These are phyloP conservation scores for Hirsutella rhossiliensis DNA, from an alignment of 2,329 filamentous ascomycete species.

Conservation along the genomic window DNA sequence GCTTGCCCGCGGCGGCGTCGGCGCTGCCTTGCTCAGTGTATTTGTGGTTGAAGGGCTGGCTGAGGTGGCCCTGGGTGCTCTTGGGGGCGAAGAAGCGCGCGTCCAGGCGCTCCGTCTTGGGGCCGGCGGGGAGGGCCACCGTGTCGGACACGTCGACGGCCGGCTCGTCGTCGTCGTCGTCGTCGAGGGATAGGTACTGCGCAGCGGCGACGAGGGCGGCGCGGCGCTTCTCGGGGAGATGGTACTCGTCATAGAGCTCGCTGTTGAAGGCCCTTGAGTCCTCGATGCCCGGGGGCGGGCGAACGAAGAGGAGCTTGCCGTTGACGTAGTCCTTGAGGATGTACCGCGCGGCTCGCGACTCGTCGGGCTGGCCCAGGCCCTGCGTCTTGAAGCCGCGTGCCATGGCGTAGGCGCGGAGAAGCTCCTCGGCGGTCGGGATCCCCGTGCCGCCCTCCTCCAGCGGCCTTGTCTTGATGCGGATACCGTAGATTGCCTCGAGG, in stretches of 20 bases:
- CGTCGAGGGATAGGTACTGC: slow-evolving; percentile 30
- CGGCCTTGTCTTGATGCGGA: slow-evolving; percentile 71
- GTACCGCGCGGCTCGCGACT: slow-evolving; percentile 79
- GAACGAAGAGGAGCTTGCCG: slow-evolving; percentile 85
- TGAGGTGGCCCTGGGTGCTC: slow-evolving; percentile 52
- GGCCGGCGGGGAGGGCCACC: slow-evolving; percentile 42
- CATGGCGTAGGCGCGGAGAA: slow-evolving; percentile 75
- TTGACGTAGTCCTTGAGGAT: slow-evolving; percentile 96
- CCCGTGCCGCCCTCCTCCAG: slow-evolving; percentile 90
- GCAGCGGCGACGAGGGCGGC: slow-evolving; percentile 44
- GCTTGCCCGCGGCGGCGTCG: slow-evolving; percentile 33
- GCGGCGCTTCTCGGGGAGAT: slow-evolving; percentile 73
- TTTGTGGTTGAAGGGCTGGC: slow-evolving; percentile 78
- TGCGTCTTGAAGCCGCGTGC: slow-evolving; percentile 86
- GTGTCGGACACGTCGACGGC: slow-evolving; percentile 32
- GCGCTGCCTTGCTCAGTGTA: slow-evolving; percentile 66
- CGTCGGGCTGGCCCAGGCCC: slow-evolving; percentile 82
- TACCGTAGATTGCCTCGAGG: slow-evolving; percentile 86
- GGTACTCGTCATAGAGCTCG: slow-evolving; percentile 73
- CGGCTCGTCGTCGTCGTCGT: slow-evolving; percentile 18
- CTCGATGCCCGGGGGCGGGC: slow-evolving; percentile 66
- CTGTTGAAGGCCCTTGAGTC: slow-evolving; percentile 72
- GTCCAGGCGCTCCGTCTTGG: slow-evolving; percentile 69
- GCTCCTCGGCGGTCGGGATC: slow-evolving; percentile 68
- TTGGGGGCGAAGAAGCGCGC: slow-evolving; percentile 74